Evolutionary conservation across 106 monocot species (phyloP).

Genomic region (Dioscorea alata): DNA sequence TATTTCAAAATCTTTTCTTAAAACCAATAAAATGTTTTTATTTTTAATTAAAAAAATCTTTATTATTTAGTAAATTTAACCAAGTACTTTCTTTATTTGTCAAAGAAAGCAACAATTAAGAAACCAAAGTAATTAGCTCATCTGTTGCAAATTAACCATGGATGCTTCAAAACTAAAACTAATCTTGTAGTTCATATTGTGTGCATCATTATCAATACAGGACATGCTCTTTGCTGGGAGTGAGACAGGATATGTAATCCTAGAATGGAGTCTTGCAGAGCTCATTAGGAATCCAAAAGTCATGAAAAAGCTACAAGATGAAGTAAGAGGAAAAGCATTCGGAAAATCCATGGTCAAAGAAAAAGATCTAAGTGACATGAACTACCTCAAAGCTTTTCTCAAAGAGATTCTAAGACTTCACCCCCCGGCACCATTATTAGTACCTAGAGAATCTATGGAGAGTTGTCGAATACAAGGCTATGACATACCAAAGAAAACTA

Average conservation of each 20-base stretch:
- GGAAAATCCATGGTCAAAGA: neutral
- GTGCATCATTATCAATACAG: neutral
- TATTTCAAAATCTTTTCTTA: too few relatives aligned
- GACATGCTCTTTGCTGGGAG: conserved; percentile 32
- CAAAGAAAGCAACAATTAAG: too few relatives aligned
- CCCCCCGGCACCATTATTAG: conserved; percentile 4
- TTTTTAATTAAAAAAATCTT: too few relatives aligned
- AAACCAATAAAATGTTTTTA: too few relatives aligned
- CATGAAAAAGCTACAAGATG: conserved; percentile 35
- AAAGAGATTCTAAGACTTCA: conserved; percentile 4
- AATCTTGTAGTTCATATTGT: too few relatives aligned
- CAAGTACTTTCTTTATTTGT: too few relatives aligned
- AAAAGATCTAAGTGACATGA: neutral
- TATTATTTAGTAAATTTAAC: too few relatives aligned
- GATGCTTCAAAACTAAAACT: too few relatives aligned
- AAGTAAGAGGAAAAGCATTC: conserved; percentile 10
- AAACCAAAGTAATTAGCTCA: neutral
- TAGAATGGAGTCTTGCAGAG: conserved; percentile 37
- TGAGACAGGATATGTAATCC: conserved; percentile 15
- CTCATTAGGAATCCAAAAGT: conserved; percentile 16
- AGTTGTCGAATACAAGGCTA: neutral
- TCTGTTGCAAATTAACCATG: neutral
- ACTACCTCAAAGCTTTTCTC: neutral
- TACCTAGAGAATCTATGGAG: neutral
- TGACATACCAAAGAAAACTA: conserved; percentile 1